These are phyloP conservation scores for Colletotrichum eleusines DNA, from an alignment of 2,329 filamentous ascomycete genomes.

Conservation along the genomic window DNA sequence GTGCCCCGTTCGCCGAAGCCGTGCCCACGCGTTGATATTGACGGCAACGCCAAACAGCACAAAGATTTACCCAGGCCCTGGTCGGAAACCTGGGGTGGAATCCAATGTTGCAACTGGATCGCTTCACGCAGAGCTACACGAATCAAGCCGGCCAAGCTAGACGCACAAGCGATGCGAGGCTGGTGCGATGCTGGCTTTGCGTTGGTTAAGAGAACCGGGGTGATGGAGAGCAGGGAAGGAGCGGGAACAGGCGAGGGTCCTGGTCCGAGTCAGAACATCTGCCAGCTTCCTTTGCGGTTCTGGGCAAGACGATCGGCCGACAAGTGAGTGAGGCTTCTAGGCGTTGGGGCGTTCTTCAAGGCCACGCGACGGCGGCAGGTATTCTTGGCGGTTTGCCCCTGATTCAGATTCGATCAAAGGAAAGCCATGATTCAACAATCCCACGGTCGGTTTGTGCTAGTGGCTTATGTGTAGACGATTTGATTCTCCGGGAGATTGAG, in stretches of 20 bases:
- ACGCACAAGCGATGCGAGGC: slow-evolving; percentile 11
- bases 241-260: not conserved
- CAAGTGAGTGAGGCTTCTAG: slow-evolving; percentile 3
- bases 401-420: slow-evolving; percentile 7
- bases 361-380: slow-evolving; percentile 11
- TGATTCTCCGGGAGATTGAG: slow-evolving; percentile 6
- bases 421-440: not conserved
- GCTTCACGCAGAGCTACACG: slow-evolving; percentile 8
- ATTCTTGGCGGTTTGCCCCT: slow-evolving; percentile 26
- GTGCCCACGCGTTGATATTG: not conserved
- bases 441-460: not conserved
- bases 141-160: slow-evolving; percentile 15
- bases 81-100: slow-evolving; percentile 1
- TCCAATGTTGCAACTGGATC: slow-evolving; percentile 22
- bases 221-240: not conserved
- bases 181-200: not conserved
- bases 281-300: slow-evolving; percentile 1
- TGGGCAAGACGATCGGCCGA: slow-evolving; percentile 19
- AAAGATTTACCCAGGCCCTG: not conserved
- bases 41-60: slow-evolving; percentile 2
- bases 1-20: slow-evolving; percentile 2
- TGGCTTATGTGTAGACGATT: not conserved
- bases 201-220: not conserved
- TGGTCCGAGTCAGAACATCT: slow-evolving; percentile 13
- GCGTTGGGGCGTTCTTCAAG: not conserved